Conservation (phyloP, 179 eudicot genomes). For the Vitellaria paradoxa region DNA sequence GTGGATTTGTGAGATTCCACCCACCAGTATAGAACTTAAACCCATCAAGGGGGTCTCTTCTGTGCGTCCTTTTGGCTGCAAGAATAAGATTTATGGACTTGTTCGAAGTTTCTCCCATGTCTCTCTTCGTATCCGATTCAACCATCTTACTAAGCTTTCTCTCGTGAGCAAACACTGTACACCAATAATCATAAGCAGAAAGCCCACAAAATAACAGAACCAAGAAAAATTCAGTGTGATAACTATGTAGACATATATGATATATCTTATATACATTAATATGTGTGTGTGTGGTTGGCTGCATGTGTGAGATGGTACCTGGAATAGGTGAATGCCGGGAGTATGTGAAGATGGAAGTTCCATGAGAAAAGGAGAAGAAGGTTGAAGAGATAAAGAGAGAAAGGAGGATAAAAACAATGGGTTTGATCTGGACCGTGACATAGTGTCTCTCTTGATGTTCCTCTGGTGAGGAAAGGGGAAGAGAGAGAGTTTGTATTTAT, state of each 20-base stretch:
- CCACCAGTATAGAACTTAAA: constrained; percentile 36
- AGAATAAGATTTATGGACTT: constrained; percentile 21
- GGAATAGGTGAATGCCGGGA: not conserved
- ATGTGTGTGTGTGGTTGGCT: no score
- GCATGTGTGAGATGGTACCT: not conserved
- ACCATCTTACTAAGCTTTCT: not conserved
- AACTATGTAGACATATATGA: no score
- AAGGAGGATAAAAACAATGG: constrained; percentile 8
- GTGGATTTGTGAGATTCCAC: constrained; percentile 32
- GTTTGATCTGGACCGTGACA: not conserved
- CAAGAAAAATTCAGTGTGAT: not conserved
- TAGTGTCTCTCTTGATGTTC: not conserved
- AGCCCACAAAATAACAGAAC: not conserved
- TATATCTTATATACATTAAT: no score
- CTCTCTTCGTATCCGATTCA: not conserved
- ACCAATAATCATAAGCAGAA: not conserved
- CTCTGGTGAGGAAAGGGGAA: not conserved
- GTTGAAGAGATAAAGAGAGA: not conserved
- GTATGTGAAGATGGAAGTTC: not conserved
- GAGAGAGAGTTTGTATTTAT: not conserved
- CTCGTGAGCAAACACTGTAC: not conserved
- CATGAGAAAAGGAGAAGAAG: constrained; percentile 1
- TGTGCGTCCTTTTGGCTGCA: constrained; percentile 37
- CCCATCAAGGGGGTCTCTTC: constrained; percentile 30
- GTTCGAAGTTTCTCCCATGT: constrained; percentile 8